A percentile compares a stretch with the other conserved stretches of the same genome.
phyloP scores from a whole-genome alignment of 2,329 filamentous ascomycete species.

The Myriosclerotinia curreyana region DNA sequence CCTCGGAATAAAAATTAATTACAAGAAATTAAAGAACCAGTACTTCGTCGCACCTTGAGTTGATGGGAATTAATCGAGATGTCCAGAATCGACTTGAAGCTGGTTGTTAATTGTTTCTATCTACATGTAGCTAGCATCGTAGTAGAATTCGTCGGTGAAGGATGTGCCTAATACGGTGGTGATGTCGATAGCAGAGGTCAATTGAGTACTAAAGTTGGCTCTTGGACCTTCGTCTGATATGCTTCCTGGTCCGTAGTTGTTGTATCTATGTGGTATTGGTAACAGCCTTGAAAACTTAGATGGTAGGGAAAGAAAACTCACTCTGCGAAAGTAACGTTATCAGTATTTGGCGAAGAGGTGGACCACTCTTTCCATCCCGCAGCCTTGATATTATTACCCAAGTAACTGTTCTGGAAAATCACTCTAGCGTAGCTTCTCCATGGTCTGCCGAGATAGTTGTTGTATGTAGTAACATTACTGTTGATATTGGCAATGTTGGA shows the following conservation, averaged over 20 bases:
- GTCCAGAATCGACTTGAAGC: no score
- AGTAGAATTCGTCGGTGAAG: background rate
- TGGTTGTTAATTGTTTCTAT: background rate
- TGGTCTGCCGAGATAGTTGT: constrained; percentile 52
- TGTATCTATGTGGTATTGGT: background rate
- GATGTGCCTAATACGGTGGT: background rate
- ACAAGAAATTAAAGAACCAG: background rate
- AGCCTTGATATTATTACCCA: constrained; percentile 49
- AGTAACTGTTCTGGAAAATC: constrained; percentile 48
- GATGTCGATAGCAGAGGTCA: background rate
- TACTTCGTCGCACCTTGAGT: no score
- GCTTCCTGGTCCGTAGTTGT: background rate
- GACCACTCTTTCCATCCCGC: constrained; percentile 53
- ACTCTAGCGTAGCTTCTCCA: constrained; percentile 51
- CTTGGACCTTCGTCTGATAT: background rate
- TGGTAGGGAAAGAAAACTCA: background rate
- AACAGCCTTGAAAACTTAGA: background rate
- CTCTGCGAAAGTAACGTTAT: constrained; percentile 1
- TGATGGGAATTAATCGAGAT: no score
- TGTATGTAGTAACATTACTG: constrained; percentile 41
- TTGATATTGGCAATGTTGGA: constrained; percentile 46
- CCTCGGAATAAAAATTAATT: background rate
- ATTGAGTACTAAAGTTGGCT: background rate
- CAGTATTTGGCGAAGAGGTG: constrained; percentile 31
- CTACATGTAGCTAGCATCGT: background rate